Percentiles rank a stretch among this genome's conserved stretches.
Evolutionary conservation across 768 basidiomycete genomes (phyloP).

Genomic region (Naganishia vishniacii): DNA sequence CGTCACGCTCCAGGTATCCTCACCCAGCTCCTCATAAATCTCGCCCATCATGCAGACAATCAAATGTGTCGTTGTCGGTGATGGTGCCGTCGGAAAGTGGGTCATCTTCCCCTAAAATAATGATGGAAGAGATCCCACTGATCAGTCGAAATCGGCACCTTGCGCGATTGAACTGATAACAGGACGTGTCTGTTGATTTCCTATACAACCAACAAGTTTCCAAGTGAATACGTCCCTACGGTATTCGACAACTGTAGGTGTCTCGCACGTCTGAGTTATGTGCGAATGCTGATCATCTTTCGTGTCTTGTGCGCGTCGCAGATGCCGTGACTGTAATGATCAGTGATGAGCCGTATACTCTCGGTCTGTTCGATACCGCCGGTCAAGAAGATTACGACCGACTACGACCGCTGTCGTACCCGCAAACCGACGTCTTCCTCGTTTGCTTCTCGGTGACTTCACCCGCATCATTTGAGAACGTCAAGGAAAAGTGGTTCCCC

Average conservation of each 20-base stretch:
- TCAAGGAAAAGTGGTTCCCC: conserved; percentile 99
- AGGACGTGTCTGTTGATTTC: conserved; percentile 88
- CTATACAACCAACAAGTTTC: conserved; percentile 92
- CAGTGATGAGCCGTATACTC: conserved; percentile 96
- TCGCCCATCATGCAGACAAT: conserved; percentile 12
- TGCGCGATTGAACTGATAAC: neutral
- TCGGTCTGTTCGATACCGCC: conserved; percentile 97
- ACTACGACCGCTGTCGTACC: conserved; percentile 96
- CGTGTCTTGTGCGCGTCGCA: conserved; percentile 17
- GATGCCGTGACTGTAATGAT: conserved; percentile 99
- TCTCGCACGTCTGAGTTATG: no score
- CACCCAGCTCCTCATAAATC: neutral
- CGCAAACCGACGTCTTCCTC: conserved; percentile 98
- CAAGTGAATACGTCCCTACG: conserved; percentile 64
- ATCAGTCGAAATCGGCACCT: no score
- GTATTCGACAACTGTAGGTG: conserved; percentile 43
- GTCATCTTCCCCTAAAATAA: no score
- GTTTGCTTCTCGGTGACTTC: conserved; percentile 99
- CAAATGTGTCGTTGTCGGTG: conserved; percentile 44
- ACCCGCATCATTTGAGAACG: conserved; percentile 98
- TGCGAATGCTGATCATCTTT: no score
- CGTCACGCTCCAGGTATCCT: neutral
- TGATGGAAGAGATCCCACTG: no score
- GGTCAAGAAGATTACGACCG: conserved; percentile 99
- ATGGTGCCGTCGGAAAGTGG: conserved; percentile 49